Percentiles rank a stretch among this genome's conserved stretches.
These are phyloP conservation scores for Hyaloperonospora brassicae DNA, from an alignment of 352 stramenopile species.

Conservation along the genomic window DNA sequence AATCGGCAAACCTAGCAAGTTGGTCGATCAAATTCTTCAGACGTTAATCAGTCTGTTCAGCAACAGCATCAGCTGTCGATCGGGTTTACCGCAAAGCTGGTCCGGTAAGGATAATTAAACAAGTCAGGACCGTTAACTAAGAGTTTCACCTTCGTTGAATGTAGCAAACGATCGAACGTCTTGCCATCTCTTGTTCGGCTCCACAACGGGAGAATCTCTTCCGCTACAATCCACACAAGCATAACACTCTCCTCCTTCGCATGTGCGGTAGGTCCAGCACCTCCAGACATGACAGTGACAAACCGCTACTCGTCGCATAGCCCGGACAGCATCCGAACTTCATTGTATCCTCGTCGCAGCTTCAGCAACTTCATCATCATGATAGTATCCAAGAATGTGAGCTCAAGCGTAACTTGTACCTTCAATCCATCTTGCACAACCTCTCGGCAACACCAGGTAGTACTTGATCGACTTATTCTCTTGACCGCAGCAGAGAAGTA, in stretches of 20 bases:
- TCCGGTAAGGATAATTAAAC: too few relatives aligned
- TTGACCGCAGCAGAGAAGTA: conserved; percentile 90
- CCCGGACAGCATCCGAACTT: conserved; percentile 81
- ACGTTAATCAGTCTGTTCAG: conserved; percentile 61
- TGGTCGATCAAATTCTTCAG: conserved; percentile 68
- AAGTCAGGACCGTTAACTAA: too few relatives aligned
- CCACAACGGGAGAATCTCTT: conserved; percentile 63
- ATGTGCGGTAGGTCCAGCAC: conserved; percentile 90
- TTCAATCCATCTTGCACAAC: conserved; percentile 90
- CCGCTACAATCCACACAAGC: conserved; percentile 82
- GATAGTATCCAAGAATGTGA: conserved; percentile 96
- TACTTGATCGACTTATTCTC: conserved; percentile 91
- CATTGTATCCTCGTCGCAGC: conserved; percentile 84
- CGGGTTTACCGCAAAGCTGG: conserved; percentile 43
- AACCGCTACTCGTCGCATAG: conserved; percentile 43
- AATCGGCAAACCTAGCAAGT: too few relatives aligned
- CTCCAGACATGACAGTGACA: conserved; percentile 87
- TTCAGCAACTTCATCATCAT: conserved; percentile 86
- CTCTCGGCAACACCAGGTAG: conserved; percentile 91
- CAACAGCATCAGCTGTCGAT: conserved; percentile 31
- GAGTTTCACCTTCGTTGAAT: conserved; percentile 82
- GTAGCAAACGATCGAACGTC: conserved; percentile 65
- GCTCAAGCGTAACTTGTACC: conserved; percentile 95
- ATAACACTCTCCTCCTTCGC: conserved; percentile 75
- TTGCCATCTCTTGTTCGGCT: conserved; percentile 52